Percentiles rank a stretch among this genome's conserved stretches.
phyloP scores from a whole-genome alignment of 2,329 filamentous ascomycete genomes.

The Zalaria sp. region DNA sequence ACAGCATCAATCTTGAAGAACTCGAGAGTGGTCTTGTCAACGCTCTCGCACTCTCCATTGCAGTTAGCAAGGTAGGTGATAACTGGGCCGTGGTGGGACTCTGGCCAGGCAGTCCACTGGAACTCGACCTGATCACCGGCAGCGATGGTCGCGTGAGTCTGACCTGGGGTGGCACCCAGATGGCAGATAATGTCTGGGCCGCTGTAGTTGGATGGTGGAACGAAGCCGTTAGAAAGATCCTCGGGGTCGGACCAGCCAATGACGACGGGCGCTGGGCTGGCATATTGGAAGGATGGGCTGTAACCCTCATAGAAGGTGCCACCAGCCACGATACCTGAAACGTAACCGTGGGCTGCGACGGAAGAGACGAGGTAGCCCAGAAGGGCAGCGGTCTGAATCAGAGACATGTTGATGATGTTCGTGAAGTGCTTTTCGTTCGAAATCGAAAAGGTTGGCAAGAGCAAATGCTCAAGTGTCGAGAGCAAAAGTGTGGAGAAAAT shows the following conservation, averaged over 20 bases:
- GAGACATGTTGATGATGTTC: conserved; percentile 11
- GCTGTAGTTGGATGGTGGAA: conserved; percentile 10
- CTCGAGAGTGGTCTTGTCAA: conserved; percentile 38
- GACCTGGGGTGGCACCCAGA: conserved; percentile 37
- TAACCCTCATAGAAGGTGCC: conserved; percentile 32
- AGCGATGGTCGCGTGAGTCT: conserved; percentile 39
- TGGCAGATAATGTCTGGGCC: conserved; percentile 27
- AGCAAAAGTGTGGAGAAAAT: background rate
- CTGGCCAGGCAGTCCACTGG: conserved; percentile 53
- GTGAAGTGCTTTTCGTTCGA: conserved; percentile 1
- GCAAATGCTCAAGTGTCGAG: conserved; percentile 1
- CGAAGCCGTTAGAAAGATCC: conserved; percentile 23
- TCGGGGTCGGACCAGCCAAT: conserved; percentile 41
- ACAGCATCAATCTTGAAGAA: conserved; percentile 51
- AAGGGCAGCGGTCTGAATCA: conserved; percentile 13
- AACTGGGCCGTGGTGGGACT: conserved; percentile 48
- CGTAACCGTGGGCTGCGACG: conserved; percentile 32
- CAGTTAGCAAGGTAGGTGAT: conserved; percentile 51
- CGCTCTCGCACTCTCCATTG: conserved; percentile 37
- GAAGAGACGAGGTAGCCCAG: conserved; percentile 20
- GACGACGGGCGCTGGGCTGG: conserved; percentile 17
- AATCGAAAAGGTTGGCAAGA: conserved; percentile 1
- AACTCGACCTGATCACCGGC: conserved; percentile 46
- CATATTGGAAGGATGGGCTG: conserved; percentile 27
- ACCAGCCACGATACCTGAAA: conserved; percentile 31